These are phyloP conservation scores for Pochonia chlamydosporia DNA, from an alignment of 2,329 filamentous ascomycete genomes.

Conservation along the genomic window DNA sequence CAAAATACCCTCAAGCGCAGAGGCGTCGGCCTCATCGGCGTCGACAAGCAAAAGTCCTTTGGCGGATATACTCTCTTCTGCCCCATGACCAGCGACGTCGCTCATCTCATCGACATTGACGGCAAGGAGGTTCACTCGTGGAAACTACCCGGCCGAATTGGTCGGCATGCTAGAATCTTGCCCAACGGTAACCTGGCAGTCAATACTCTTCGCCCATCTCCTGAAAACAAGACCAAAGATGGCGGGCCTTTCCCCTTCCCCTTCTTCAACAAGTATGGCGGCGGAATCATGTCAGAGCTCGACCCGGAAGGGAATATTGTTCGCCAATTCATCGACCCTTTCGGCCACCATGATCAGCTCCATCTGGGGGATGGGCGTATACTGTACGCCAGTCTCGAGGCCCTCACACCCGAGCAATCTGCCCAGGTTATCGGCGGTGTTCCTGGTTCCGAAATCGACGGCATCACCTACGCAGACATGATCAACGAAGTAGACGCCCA, in stretches of 20 bases:
- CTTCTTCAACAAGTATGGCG: constrained; percentile 25
- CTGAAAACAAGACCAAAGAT: constrained; percentile 12
- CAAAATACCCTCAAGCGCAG: constrained; percentile 24
- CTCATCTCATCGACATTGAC: constrained; percentile 21
- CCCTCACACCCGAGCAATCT: constrained; percentile 18
- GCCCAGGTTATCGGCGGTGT: constrained; percentile 21
- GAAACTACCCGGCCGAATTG: constrained; percentile 22
- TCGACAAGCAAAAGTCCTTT: constrained; percentile 18
- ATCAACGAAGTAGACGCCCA: constrained; percentile 22
- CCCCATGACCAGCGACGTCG: constrained; percentile 19
- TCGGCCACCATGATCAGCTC: constrained; percentile 23
- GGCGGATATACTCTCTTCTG: constrained; percentile 24
- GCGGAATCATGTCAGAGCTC: constrained; percentile 23
- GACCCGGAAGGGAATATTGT: constrained; percentile 17
- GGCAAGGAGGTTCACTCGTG: constrained; percentile 21
- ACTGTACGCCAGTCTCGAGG: constrained; percentile 21
- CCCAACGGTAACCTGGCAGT: constrained; percentile 23
- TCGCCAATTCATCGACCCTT: constrained; percentile 19
- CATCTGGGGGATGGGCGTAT: constrained; percentile 21
- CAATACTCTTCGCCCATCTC: constrained; percentile 17
- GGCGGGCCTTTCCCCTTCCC: constrained; percentile 19
- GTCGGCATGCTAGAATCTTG: constrained; percentile 20
- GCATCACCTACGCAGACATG: constrained; percentile 22
- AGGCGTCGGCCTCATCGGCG: constrained; percentile 20
- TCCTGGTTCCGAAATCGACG: constrained; percentile 17